These are phyloP conservation scores for Fagopyrum tataricum DNA, from an alignment of 148 eudicot genomes.

Conservation along the genomic window DNA sequence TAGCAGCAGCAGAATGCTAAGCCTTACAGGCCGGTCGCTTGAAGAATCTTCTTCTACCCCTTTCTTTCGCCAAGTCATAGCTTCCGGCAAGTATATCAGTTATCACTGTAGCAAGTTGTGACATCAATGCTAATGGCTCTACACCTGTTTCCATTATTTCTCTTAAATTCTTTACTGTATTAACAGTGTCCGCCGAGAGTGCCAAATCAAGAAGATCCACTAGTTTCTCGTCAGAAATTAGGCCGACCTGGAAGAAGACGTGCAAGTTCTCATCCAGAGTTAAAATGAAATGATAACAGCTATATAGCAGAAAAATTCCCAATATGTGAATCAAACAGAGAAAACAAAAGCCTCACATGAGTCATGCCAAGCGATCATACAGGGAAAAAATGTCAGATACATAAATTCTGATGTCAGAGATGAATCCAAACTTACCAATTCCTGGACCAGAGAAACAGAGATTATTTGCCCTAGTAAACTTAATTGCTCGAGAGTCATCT, in stretches of 20 bases:
- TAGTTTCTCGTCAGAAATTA: constrained; percentile 86
- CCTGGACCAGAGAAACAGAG: constrained; percentile 78
- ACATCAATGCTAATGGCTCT: constrained; percentile 90
- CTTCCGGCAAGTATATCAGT: constrained; percentile 97
- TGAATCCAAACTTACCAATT: constrained; percentile 48
- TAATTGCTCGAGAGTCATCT: constrained; percentile 97
- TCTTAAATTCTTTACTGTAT: constrained; percentile 81
- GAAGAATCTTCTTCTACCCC: constrained; percentile 77
- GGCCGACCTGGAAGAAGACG: constrained; percentile 58
- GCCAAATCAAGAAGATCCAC: constrained; percentile 92
- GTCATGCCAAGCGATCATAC: no score
- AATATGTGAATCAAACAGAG: no score
- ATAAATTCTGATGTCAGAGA: not conserved
- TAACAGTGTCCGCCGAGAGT: constrained; percentile 88
- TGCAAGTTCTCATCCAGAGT: no score
- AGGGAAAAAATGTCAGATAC: not conserved
- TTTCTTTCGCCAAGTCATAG: constrained; percentile 62
- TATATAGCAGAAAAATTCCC: no score
- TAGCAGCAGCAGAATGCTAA: not conserved
- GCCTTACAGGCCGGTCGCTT: constrained; percentile 69
- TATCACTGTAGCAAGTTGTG: constrained; percentile 91
- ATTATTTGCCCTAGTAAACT: constrained; percentile 84
- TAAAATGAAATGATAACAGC: no score
- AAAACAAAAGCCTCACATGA: no score
- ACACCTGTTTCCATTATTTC: constrained; percentile 89